Evolutionary conservation across 1,139 yeast genomes (phyloP).

Genomic region (Wickerhamomyces sp.): DNA sequence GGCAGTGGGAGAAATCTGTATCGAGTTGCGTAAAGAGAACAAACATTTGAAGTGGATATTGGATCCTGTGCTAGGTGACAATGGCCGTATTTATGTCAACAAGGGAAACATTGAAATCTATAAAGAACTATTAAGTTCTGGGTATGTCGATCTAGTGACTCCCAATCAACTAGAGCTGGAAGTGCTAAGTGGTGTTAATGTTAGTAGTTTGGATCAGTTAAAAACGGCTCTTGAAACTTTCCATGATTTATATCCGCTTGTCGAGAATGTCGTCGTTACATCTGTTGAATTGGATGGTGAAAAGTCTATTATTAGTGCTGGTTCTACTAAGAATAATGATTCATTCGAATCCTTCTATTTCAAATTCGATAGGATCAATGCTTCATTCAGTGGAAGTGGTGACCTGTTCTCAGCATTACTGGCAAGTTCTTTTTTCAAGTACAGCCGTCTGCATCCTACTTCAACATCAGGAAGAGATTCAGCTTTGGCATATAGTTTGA

Average conservation of each 20-base stretch:
- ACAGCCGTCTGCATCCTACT: constrained; percentile 12
- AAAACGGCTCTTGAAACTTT: constrained; percentile 42
- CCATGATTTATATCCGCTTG: constrained; percentile 44
- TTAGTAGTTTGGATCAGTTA: constrained; percentile 40
- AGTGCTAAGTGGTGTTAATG: constrained; percentile 51
- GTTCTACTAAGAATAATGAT: constrained; percentile 31
- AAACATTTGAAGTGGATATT: constrained; percentile 48
- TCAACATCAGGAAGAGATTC: constrained; percentile 9
- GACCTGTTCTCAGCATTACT: constrained; percentile 82
- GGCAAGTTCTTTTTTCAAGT: constrained; percentile 50
- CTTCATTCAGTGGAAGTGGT: constrained; percentile 90
- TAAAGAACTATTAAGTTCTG: constrained; percentile 44
- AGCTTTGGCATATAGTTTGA: constrained; percentile 24
- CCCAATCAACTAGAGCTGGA: constrained; percentile 94
- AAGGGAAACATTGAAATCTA: constrained; percentile 66
- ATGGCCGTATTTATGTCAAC: constrained; percentile 76
- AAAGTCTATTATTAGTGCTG: constrained; percentile 43
- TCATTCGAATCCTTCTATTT: constrained; percentile 31
- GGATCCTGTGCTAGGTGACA: constrained; percentile 96
- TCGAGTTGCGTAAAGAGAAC: constrained; percentile 14
- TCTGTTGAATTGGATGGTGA: constrained; percentile 37
- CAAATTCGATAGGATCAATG: constrained; percentile 52
- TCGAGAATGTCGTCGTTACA: constrained; percentile 67
- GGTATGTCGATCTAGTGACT: constrained; percentile 63
- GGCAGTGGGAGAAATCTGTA: constrained; percentile 28